Evolutionary conservation across 2,329 filamentous ascomycete genomes (phyloP).

Genomic region (Eurotiales sp.): DNA sequence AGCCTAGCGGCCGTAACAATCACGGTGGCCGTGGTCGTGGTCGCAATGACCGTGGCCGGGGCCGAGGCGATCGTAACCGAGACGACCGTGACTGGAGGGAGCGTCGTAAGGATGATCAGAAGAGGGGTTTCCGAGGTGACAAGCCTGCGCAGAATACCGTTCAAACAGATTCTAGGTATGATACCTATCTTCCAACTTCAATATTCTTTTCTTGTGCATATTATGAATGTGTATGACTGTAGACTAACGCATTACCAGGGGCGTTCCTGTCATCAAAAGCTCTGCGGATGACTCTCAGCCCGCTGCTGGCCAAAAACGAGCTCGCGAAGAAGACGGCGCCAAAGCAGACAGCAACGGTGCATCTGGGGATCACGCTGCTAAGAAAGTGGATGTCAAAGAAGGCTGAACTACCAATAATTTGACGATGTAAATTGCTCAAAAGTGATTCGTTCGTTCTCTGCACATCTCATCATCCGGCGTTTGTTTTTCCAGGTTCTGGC

Average conservation of each 20-base stretch:
- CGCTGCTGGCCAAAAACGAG: conserved; percentile 42
- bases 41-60: conserved; percentile 26
- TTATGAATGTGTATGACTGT: not conserved
- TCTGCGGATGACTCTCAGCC: conserved; percentile 21
- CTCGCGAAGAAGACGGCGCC: conserved; percentile 38
- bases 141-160: conserved; percentile 26
- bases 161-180: conserved; percentile 43
- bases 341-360: conserved; percentile 23
- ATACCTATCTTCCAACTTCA: not conserved
- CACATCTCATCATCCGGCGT: conserved; percentile 14
- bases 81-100: conserved; percentile 37
- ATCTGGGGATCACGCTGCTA: conserved; percentile 40
- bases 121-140: conserved; percentile 37
- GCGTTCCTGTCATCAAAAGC: conserved; percentile 43
- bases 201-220: no score
- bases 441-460: conserved; percentile 6
- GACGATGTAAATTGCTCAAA: conserved; percentile 1
- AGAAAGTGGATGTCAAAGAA: conserved; percentile 49
- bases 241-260: conserved; percentile 28
- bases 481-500: conserved; percentile 11
- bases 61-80: conserved; percentile 14
- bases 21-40: conserved; percentile 30
- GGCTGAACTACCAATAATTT: conserved; percentile 18
- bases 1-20: conserved; percentile 43
- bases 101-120: conserved; percentile 42